Base-by-base conservation (phyloP, 2,329 filamentous ascomycete genomes). In the Peltaster fructicola region DNA sequence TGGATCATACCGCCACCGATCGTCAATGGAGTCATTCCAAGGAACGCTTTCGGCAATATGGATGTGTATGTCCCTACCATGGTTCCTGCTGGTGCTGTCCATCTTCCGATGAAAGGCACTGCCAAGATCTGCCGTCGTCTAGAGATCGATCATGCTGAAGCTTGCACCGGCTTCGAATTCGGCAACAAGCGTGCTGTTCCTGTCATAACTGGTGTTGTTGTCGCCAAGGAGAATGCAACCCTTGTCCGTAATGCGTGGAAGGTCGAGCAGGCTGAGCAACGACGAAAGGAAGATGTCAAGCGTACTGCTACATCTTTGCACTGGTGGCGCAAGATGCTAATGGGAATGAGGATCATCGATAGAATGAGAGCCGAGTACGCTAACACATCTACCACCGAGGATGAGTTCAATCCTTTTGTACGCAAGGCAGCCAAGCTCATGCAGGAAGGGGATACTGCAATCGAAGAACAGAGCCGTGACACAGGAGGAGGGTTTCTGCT, bases 121-220 rank as follows among this genome's bases (percentile, higher is more conserved):
- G 71, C 74, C 15, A 72, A 73, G 23, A 67, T 93, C 2, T 93
- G 85, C 49, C 81, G 79, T 45, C 73, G 77, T 32, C 59, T 98
- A 0, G 69, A 70, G 4, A 75, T 95, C 17, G 82, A 93, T 44
- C 90, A 73, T 39, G 88, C 88, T 0, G 88, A 95, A 51, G 88
- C 88, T 1, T 88, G 92, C 3, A 84, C 84, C 0, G 88, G 81
- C 2, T 98, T 98, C 46, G 88, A 98, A 45, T 98, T 95, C 47
- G 85, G 85, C 0, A 75, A 88, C 39, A 76, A 88, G 31, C 84
- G 88, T 63, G 88, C 88, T 4, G 81, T 95, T 1, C 88, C 88
- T 0, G 71, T 93, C 1, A 76, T 95, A 14, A 75, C 79, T 26
- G 88, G 85, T 1, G 81, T 93, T 1, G 82, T 98, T 0, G 67